Conservation (phyloP, 140 eudicot species). For the Flaveria floridana region DNA sequence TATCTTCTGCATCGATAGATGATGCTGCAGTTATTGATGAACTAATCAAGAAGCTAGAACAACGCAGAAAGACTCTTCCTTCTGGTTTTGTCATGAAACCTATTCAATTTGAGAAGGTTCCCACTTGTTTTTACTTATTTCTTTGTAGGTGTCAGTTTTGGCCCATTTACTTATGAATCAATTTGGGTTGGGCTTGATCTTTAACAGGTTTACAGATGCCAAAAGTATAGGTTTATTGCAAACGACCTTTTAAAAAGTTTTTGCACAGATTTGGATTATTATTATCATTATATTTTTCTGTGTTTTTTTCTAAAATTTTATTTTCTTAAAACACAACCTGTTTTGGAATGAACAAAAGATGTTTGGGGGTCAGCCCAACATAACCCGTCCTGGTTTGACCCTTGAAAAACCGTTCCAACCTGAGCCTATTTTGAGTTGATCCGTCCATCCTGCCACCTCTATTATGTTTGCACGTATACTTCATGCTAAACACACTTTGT, state of each 20-base stretch:
- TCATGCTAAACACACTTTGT: neutral
- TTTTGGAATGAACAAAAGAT: neutral
- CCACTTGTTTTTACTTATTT: slow-evolving; percentile 3
- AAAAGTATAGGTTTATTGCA: neutral
- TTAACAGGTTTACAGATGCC: neutral
- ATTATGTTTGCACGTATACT: neutral
- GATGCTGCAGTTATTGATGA: slow-evolving; percentile 69
- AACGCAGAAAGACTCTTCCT: slow-evolving; percentile 41
- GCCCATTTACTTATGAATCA: neutral
- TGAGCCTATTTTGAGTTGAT: neutral
- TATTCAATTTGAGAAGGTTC: slow-evolving; percentile 82
- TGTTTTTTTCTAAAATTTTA: neutral
- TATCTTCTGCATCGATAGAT: slow-evolving; percentile 64
- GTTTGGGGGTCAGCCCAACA: neutral
- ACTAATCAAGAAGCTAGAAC: slow-evolving; percentile 57
- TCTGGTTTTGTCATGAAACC: slow-evolving; percentile 66
- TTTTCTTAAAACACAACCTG: neutral
- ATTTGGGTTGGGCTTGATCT: neutral
- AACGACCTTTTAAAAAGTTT: neutral
- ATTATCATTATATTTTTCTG: neutral
- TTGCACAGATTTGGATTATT: neutral
- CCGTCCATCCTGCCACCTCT: neutral
- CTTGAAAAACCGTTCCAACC: neutral
- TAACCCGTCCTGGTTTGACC: neutral
- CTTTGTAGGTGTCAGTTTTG: neutral